These are phyloP conservation scores for Saccharum officinarum DNA, from an alignment of 176 grass and related monocot species.

Conservation along the genomic window DNA sequence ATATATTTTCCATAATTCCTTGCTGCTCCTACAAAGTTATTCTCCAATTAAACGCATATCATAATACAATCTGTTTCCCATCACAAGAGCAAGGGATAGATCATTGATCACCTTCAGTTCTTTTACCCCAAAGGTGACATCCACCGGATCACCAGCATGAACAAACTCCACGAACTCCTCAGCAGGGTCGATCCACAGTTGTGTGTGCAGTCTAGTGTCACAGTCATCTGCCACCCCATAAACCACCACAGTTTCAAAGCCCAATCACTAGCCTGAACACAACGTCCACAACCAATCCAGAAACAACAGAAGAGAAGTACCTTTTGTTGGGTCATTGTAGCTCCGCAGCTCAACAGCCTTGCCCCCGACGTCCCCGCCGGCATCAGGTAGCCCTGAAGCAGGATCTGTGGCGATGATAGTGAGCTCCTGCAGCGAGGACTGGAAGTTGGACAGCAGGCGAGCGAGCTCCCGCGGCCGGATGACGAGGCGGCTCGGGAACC, in stretches of 20 bases:
- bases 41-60: not conserved
- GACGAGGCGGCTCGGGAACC: slow-evolving; percentile 69
- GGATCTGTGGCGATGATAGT: slow-evolving; percentile 80
- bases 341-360: slow-evolving; percentile 90
- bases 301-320: slow-evolving; percentile 21
- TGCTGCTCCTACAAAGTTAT: not conserved
- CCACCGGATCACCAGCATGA: slow-evolving; percentile 76
- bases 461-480: slow-evolving; percentile 73
- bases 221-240: slow-evolving; percentile 59
- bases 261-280: not conserved
- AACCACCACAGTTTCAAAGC: slow-evolving; percentile 26
- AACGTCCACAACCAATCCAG: not conserved
- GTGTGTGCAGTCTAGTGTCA: slow-evolving; percentile 85
- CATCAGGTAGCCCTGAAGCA: slow-evolving; percentile 28
- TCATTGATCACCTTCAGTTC: slow-evolving; percentile 71
- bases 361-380: slow-evolving; percentile 47
- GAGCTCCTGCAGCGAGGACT: slow-evolving; percentile 93
- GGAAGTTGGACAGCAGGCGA: slow-evolving; percentile 87
- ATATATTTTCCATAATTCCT: not conserved
- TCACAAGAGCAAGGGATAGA: slow-evolving; percentile 13
- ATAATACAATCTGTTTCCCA: not conserved
- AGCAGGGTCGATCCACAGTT: slow-evolving; percentile 86
- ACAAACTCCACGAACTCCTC: slow-evolving; percentile 91
- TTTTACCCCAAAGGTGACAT: slow-evolving; percentile 91
- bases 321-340: slow-evolving; percentile 87